Base-by-base conservation (phyloP, 106 monocot species). In the Posidonia australis region DNA sequence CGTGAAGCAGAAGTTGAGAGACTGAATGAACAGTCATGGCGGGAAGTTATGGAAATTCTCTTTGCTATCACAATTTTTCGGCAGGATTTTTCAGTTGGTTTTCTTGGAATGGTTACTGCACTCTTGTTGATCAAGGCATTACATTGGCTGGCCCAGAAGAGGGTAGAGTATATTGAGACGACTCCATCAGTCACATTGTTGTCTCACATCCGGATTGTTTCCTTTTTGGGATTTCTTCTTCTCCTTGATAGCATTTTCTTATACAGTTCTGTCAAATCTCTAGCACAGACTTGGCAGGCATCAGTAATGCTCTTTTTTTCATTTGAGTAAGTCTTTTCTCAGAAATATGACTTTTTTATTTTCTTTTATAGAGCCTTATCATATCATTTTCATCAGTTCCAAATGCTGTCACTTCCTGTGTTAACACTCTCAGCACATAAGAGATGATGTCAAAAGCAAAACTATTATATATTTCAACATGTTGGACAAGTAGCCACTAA, bases 1-100 rank as follows among this genome's bases (percentile, higher is more conserved):
- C 72, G 94, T 61, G 94, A 94, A 75, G 89, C 94, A 10, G 94
- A 94, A 72, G 82, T 94, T n/a, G 94, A 90, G 67, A 81, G 86
- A 62, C 58, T 94, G 55, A 94, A 94, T 74, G 94, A 94, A 66
- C 94, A 86, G 54, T 77, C 89, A 26, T 94, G 94, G 94, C 78
- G 94, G 56, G 94, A 94, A 75, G 82, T 94, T 22, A 81, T 94
- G 77, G 94, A 94, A 61, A 89, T 94, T 52, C 74, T 94, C 9
- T 94, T 89, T 70, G 94, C 89, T 13, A 84, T 94, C 70, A 94
- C 94, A 24, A 94, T 90, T 66, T 94, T 94, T 66, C 64, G 94
- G 7, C 94, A 94, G 61, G 94, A 90, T 21, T 86, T 94, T 60
- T 86, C 89, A 13, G 86, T 94, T 27, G 56, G 77, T 5, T 86